A percentile compares a stretch with the other conserved stretches of the same genome.
These are phyloP conservation scores for Pichia exigua DNA, from an alignment of 805 yeast species.

Conservation along the genomic window DNA sequence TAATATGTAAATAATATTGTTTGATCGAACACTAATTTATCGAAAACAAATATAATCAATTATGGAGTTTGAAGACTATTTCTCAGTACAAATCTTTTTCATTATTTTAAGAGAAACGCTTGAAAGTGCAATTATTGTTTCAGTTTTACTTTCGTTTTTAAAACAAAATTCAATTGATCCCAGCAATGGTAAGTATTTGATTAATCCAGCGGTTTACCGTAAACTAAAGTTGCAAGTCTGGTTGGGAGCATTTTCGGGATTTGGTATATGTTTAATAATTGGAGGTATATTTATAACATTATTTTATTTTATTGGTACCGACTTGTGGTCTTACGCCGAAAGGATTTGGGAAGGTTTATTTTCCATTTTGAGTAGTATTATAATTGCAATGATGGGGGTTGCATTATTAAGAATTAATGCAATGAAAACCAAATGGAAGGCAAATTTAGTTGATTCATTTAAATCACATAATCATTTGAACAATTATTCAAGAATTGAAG, in stretches of 20 bases:
- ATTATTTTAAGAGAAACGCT: slow-evolving; percentile 67
- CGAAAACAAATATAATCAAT: neutral
- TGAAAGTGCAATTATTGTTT: slow-evolving; percentile 69
- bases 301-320: slow-evolving; percentile 73
- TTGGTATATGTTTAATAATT: slow-evolving; percentile 57
- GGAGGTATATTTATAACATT: slow-evolving; percentile 65
- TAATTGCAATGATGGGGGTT: slow-evolving; percentile 82
- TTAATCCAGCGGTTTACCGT: slow-evolving; percentile 29
- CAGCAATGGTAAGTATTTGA: slow-evolving; percentile 15
- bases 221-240: slow-evolving; percentile 63
- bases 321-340: slow-evolving; percentile 82
- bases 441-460: slow-evolving; percentile 34
- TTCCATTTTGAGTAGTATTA: slow-evolving; percentile 66
- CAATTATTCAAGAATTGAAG: neutral
- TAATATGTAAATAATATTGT: too few relatives aligned
- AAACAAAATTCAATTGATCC: slow-evolving; percentile 44
- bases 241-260: slow-evolving; percentile 71
- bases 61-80: slow-evolving; percentile 37
- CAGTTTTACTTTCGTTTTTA: slow-evolving; percentile 64
- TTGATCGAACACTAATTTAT: too few relatives aligned
- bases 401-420: slow-evolving; percentile 75
- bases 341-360: slow-evolving; percentile 84
- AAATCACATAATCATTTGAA: slow-evolving; percentile 8
- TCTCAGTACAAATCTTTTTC: slow-evolving; percentile 68
- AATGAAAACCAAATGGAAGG: slow-evolving; percentile 74